These are phyloP conservation scores for Aspergillus carlsbadensis DNA, from an alignment of 495 filamentous ascomycete species.

Conservation along the genomic window DNA sequence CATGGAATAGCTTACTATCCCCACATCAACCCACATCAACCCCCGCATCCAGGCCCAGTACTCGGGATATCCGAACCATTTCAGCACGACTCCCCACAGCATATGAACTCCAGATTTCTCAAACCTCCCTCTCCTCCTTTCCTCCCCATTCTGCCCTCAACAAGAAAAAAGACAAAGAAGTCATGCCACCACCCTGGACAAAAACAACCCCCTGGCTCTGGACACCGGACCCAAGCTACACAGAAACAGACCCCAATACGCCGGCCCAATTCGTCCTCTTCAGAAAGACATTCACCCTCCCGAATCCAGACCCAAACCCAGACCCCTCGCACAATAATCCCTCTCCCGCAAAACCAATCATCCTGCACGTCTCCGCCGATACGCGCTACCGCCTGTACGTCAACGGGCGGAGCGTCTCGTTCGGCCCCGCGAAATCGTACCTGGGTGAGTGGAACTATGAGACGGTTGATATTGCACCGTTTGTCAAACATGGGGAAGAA, in stretches of 20 bases:
- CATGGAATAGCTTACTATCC: no score
- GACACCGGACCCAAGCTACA: slow-evolving; percentile 11
- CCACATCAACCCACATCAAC: no score
- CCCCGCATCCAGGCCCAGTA: no score
- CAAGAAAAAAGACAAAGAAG: neutral
- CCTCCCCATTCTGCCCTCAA: neutral
- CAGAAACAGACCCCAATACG: slow-evolving; percentile 20
- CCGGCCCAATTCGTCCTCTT: slow-evolving; percentile 26
- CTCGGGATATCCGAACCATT: no score
- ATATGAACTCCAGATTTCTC: neutral
- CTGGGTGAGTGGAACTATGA: slow-evolving; percentile 28
- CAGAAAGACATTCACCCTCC: slow-evolving; percentile 20
- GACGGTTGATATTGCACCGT: slow-evolving; percentile 26
- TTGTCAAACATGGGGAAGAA: slow-evolving; percentile 5
- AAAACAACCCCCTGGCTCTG: slow-evolving; percentile 26
- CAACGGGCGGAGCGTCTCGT: slow-evolving; percentile 23
- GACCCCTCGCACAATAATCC: no score
- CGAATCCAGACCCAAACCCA: no score
- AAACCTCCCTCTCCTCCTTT: neutral
- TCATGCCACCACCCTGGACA: slow-evolving; percentile 17
- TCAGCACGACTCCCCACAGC: no score
- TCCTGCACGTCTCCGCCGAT: slow-evolving; percentile 27
- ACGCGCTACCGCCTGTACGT: slow-evolving; percentile 30
- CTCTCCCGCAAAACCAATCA: neutral
- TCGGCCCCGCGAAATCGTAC: slow-evolving; percentile 28